phyloP scores from a whole-genome alignment of 768 basidiomycete genomes.

The Tylopilus rubrobrunneus region DNA sequence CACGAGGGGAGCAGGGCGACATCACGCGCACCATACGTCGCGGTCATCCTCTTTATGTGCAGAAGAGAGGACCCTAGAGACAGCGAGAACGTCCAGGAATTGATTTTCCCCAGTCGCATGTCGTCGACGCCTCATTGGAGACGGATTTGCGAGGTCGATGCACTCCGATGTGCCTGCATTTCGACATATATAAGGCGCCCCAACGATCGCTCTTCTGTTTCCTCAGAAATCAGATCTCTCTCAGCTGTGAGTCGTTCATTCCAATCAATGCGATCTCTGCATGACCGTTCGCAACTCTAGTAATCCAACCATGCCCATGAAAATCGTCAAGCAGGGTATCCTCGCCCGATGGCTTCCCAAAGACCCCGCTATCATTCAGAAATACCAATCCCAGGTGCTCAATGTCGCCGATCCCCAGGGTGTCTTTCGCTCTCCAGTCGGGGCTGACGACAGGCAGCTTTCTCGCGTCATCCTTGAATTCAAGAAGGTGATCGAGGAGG shows the following conservation, averaged over 20 bases:
- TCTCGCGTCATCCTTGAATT: constrained; percentile 18
- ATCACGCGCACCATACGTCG: not conserved
- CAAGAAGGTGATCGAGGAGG: constrained; percentile 22
- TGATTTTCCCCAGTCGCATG: not conserved
- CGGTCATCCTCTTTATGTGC: not conserved
- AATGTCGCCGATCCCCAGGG: not conserved
- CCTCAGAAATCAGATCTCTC: not conserved
- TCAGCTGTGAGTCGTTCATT: constrained; percentile 1
- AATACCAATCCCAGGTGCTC: constrained; percentile 19
- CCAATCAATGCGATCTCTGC: not conserved
- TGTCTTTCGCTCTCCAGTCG: constrained; percentile 6
- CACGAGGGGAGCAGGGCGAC: not conserved
- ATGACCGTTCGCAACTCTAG: not conserved
- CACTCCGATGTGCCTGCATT: not conserved
- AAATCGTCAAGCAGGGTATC: constrained; percentile 18
- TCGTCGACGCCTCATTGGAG: not conserved
- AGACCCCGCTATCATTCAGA: constrained; percentile 5
- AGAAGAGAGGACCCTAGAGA: not conserved
- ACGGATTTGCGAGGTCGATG: not conserved
- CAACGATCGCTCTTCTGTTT: not conserved
- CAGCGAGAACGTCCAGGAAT: not conserved
- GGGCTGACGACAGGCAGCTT: constrained; percentile 7
- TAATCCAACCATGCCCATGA: constrained; percentile 12
- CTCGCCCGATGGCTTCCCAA: constrained; percentile 19
- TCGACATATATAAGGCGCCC: constrained; percentile 3